These are phyloP conservation scores for Fusarium nelsonii DNA, from an alignment of 2,329 filamentous ascomycete genomes.

Conservation along the genomic window DNA sequence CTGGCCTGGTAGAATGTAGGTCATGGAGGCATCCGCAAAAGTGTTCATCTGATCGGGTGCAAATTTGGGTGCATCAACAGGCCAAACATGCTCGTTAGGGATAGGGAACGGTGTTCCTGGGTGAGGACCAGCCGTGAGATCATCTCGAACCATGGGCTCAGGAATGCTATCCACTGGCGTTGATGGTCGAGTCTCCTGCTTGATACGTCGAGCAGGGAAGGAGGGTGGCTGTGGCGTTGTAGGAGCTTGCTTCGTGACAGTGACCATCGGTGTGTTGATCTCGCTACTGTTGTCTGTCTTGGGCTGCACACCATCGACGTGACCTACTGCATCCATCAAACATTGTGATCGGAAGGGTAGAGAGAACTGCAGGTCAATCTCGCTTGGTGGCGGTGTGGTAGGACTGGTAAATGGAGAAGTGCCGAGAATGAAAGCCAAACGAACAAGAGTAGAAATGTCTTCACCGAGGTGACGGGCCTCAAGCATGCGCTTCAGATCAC, in stretches of 20 bases:
- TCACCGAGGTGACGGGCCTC: constrained; percentile 59
- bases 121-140: constrained; percentile 53
- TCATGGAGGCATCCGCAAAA: constrained; percentile 49
- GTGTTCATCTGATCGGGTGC: constrained; percentile 55
- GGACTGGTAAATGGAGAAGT: constrained; percentile 56
- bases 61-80: constrained; percentile 56
- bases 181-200: constrained; percentile 53
- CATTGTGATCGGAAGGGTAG: constrained; percentile 55
- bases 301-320: constrained; percentile 41
- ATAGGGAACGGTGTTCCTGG: constrained; percentile 58
- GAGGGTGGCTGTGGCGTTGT: constrained; percentile 47
- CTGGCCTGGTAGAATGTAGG: constrained; percentile 50
- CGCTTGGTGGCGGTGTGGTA: constrained; percentile 54
- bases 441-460: constrained; percentile 58
- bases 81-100: constrained; percentile 55
- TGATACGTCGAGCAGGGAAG: constrained; percentile 52
- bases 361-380: constrained; percentile 56
- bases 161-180: constrained; percentile 51
- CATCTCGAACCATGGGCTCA: constrained; percentile 53
- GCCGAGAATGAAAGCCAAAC: constrained; percentile 59
- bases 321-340: constrained; percentile 51
- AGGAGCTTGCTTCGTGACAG: constrained; percentile 48
- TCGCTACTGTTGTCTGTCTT: constrained; percentile 47
- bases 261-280: constrained; percentile 46
- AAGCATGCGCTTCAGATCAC: constrained; percentile 59